A percentile compares a stretch with the other conserved stretches of the same genome.
These are phyloP conservation scores for Cajanus cajan DNA, from an alignment of 306 rosid species.

Conservation along the genomic window DNA sequence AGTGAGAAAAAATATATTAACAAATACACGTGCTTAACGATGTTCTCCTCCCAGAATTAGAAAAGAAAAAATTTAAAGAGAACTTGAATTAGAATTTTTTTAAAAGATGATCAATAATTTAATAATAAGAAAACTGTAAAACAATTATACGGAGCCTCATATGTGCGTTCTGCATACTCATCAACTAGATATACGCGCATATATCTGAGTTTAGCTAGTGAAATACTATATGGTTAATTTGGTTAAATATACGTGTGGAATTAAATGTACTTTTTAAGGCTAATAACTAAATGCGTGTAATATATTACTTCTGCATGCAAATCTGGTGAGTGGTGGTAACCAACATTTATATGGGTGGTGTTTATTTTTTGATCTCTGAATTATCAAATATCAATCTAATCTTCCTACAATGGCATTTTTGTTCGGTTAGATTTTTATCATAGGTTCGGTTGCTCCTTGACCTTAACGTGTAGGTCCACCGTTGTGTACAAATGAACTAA, in stretches of 20 bases:
- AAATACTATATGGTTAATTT: constrained; percentile 5
- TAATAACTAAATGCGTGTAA: background rate
- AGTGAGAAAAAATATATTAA: too few relatives aligned
- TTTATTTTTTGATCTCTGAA: background rate
- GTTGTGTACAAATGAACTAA: too few relatives aligned
- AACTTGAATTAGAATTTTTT: background rate
- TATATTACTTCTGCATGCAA: background rate
- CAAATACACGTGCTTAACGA: constrained; percentile 1
- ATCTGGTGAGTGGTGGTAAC: too few relatives aligned
- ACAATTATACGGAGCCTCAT: constrained; percentile 9
- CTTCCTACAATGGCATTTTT: background rate
- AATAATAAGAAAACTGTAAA: too few relatives aligned
- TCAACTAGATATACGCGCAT: background rate
- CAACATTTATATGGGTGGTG: too few relatives aligned
- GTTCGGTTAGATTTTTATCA: background rate
- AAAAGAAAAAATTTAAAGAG: background rate
- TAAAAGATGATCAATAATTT: too few relatives aligned
- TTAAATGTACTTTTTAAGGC: background rate
- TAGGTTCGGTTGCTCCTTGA: background rate
- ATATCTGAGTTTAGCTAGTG: background rate
- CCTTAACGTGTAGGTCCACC: too few relatives aligned
- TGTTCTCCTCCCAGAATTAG: constrained; percentile 11
- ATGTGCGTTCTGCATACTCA: background rate
- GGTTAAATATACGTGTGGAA: background rate
- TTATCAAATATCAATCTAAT: background rate